These are phyloP conservation scores for Lactarius sp. DNA, from an alignment of 768 basidiomycete species.

Conservation along the genomic window DNA sequence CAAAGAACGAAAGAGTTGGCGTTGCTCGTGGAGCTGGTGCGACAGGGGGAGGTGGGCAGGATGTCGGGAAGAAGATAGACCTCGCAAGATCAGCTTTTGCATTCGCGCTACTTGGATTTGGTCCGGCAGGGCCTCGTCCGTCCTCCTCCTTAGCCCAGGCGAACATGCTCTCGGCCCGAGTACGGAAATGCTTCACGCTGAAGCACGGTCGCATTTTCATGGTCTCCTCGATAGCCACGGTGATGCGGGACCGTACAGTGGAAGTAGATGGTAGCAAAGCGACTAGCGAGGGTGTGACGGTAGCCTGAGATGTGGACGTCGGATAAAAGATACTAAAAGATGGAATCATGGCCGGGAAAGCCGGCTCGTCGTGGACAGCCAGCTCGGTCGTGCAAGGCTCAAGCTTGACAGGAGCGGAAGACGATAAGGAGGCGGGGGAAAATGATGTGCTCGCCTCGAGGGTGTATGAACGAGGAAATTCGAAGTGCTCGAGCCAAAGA, in stretches of 20 bases:
- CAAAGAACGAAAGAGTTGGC: slow-evolving; percentile 26
- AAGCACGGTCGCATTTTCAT: slow-evolving; percentile 48
- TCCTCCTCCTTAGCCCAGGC: slow-evolving; percentile 37
- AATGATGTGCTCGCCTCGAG: slow-evolving; percentile 21
- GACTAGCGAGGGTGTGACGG: slow-evolving; percentile 39
- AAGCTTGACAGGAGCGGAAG: slow-evolving; percentile 22
- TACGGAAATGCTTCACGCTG: slow-evolving; percentile 44
- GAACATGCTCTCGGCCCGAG: slow-evolving; percentile 43
- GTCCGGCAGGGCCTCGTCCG: slow-evolving; percentile 13
- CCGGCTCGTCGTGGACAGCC: slow-evolving; percentile 24
- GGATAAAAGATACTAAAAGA: slow-evolving; percentile 23
- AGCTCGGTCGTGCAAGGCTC: slow-evolving; percentile 20
- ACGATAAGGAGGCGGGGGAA: slow-evolving; percentile 17
- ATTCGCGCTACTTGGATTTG: slow-evolving; percentile 5
- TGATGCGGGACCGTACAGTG: slow-evolving; percentile 36
- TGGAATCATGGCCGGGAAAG: slow-evolving; percentile 23
- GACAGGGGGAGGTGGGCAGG: neutral
- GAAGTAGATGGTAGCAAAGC: slow-evolving; percentile 39
- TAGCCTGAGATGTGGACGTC: slow-evolving; percentile 26
- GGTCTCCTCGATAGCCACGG: slow-evolving; percentile 38
- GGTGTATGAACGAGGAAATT: slow-evolving; percentile 30
- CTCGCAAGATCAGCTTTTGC: slow-evolving; percentile 23
- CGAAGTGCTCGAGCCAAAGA: slow-evolving; percentile 58
- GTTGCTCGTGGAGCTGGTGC: neutral
- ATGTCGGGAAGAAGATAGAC: slow-evolving; percentile 21